Evolutionary conservation across 306 rosid genomes (phyloP).

Genomic region (Rosa persica): DNA sequence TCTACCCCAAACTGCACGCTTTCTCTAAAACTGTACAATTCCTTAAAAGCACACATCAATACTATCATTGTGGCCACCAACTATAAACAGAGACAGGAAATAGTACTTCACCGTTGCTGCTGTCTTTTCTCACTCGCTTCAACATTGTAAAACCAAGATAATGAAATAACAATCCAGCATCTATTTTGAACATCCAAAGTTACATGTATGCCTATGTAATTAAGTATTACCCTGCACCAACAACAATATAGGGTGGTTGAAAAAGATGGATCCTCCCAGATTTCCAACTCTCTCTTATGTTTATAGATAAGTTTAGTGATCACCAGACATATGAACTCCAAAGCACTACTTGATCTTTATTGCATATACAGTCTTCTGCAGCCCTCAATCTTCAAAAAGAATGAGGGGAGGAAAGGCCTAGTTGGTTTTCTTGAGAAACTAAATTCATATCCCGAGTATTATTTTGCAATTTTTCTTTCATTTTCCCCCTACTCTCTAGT

Average conservation of each 20-base stretch:
- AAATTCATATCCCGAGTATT: not conserved
- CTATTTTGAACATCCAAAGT: not conserved
- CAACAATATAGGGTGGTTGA: not conserved
- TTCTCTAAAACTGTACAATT: not conserved
- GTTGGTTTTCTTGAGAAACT: not conserved
- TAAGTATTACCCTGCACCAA: not conserved
- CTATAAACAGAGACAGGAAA: not conserved
- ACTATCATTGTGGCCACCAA: not conserved
- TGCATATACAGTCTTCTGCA: not conserved
- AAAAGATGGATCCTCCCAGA: not conserved
- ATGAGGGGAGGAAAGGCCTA: too few species aligned
- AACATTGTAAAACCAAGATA: not conserved
- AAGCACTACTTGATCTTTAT: not conserved
- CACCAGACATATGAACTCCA: not conserved
- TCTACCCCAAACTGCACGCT: not conserved
- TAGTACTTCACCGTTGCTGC: not conserved
- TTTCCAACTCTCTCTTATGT: not conserved
- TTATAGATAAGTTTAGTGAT: not conserved
- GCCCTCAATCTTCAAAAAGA: not conserved
- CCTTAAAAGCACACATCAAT: not conserved
- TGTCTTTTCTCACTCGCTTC: not conserved
- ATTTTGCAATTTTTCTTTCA: not conserved
- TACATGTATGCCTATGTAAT: not conserved
- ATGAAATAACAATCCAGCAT: not conserved
- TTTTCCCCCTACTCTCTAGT: not conserved